phyloP scores from a whole-genome alignment of 495 filamentous ascomycete species.

The Penicillium tannophilum region DNA sequence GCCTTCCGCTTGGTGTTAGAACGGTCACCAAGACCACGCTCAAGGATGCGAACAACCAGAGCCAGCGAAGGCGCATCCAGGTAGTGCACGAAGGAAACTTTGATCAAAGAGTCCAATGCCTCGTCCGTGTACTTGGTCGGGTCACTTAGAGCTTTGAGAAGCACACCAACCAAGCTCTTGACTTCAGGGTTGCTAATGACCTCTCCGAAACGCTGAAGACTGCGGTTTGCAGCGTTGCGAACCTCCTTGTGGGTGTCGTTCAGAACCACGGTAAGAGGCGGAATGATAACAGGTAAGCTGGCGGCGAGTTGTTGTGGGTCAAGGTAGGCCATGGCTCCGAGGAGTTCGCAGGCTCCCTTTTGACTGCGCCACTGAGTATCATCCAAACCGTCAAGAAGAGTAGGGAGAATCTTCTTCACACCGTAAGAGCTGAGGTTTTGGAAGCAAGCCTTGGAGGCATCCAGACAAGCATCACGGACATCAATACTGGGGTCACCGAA shows the following conservation, averaged over 20 bases:
- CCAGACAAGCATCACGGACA: slow-evolving; percentile 88
- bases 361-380: slow-evolving; percentile 98
- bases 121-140: slow-evolving; percentile 97
- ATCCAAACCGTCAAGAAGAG: slow-evolving; percentile 87
- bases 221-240: slow-evolving; percentile 85
- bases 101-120: slow-evolving; percentile 90
- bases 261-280: slow-evolving; percentile 86
- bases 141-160: slow-evolving; percentile 95
- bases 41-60: slow-evolving; percentile 90
- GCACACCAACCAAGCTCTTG: slow-evolving; percentile 82
- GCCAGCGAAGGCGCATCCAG: slow-evolving; percentile 94
- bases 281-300: slow-evolving; percentile 94
- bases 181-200: slow-evolving; percentile 98
- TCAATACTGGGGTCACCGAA: slow-evolving; percentile 89
- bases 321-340: slow-evolving; percentile 97
- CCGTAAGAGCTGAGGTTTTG: slow-evolving; percentile 90
- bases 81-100: slow-evolving; percentile 94
- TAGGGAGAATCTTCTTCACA: slow-evolving; percentile 91
- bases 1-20: slow-evolving; percentile 95
- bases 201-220: slow-evolving; percentile 94
- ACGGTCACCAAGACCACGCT: slow-evolving; percentile 85
- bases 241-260: slow-evolving; percentile 99
- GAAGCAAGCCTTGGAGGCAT: slow-evolving; percentile 93
- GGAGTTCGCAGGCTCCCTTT: slow-evolving; percentile 92
- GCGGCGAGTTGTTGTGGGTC: slow-evolving; percentile 91